Conservation (phyloP, 768 basidiomycete species). For the Baorangia bicolor region DNA sequence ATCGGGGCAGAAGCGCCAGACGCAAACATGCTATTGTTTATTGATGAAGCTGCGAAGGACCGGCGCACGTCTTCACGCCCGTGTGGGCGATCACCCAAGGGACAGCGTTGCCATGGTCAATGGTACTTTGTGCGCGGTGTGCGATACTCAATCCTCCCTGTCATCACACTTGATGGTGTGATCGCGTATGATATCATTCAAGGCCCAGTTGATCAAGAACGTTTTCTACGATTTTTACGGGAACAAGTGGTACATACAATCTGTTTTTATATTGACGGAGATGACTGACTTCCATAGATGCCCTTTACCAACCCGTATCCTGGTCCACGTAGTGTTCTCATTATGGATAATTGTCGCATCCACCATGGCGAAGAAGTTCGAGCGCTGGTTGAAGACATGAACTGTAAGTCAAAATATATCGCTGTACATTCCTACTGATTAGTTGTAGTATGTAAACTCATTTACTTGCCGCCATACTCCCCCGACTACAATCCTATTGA, state of each 20-base stretch:
- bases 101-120: neutral
- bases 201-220: no score
- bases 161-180: constrained; percentile 19
- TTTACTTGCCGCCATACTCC: constrained; percentile 26
- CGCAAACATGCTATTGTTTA: constrained; percentile 24
- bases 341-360: constrained; percentile 29
- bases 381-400: constrained; percentile 19
- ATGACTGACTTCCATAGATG: no score
- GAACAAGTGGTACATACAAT: no score
- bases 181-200: no score
- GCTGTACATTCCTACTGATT: neutral
- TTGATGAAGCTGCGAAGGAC: constrained; percentile 20
- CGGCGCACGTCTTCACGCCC: neutral
- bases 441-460: constrained; percentile 17
- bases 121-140: constrained; percentile 11
- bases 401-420: neutral
- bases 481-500: constrained; percentile 27
- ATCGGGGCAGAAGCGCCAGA: constrained; percentile 11
- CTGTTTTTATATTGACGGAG: no score
- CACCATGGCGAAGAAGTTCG: constrained; percentile 24
- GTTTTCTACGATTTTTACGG: no score
- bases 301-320: constrained; percentile 3
- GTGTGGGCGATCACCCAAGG: neutral
- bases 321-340: constrained; percentile 3
- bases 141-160: constrained; percentile 13